Conservation (phyloP, 805 yeast genomes). For the Kuraishia hungarica region DNA sequence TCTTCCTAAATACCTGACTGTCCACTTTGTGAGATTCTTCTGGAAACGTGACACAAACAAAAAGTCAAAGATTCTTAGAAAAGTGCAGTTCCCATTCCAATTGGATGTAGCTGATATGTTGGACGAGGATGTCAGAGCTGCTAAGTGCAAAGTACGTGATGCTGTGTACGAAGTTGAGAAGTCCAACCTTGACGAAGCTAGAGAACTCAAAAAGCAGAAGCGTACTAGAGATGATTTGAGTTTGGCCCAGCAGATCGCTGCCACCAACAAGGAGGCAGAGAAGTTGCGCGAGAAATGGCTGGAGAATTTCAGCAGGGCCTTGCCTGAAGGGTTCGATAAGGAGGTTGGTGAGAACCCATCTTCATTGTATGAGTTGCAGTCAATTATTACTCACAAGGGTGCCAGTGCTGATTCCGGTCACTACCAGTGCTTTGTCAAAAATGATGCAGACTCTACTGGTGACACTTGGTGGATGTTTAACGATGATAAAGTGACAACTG, state of each 20-base stretch:
- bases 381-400: slow-evolving; percentile 90
- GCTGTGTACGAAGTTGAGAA: slow-evolving; percentile 69
- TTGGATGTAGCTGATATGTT: slow-evolving; percentile 81
- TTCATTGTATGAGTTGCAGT: slow-evolving; percentile 74
- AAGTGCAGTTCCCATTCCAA: slow-evolving; percentile 91
- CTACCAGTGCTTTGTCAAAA: slow-evolving; percentile 83
- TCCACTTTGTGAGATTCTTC: slow-evolving; percentile 89
- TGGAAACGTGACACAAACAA: slow-evolving; percentile 91
- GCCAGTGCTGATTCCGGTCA: slow-evolving; percentile 96
- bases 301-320: slow-evolving; percentile 32
- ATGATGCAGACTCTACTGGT: slow-evolving; percentile 52
- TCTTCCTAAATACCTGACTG: slow-evolving; percentile 80
- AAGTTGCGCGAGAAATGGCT: slow-evolving; percentile 42
- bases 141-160: slow-evolving; percentile 68
- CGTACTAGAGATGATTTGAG: slow-evolving; percentile 23
- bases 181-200: slow-evolving; percentile 59
- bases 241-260: slow-evolving; percentile 48
- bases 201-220: slow-evolving; percentile 63
- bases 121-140: slow-evolving; percentile 63
- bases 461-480: slow-evolving; percentile 91
- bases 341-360: slow-evolving; percentile 73
- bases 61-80: slow-evolving; percentile 89
- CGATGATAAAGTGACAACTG: slow-evolving; percentile 78
- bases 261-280: slow-evolving; percentile 39
- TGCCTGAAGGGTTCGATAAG: slow-evolving; percentile 41